phyloP scores from a whole-genome alignment of 1,284 basidiomycete genomes.

The Violaceomyces palustris region DNA sequence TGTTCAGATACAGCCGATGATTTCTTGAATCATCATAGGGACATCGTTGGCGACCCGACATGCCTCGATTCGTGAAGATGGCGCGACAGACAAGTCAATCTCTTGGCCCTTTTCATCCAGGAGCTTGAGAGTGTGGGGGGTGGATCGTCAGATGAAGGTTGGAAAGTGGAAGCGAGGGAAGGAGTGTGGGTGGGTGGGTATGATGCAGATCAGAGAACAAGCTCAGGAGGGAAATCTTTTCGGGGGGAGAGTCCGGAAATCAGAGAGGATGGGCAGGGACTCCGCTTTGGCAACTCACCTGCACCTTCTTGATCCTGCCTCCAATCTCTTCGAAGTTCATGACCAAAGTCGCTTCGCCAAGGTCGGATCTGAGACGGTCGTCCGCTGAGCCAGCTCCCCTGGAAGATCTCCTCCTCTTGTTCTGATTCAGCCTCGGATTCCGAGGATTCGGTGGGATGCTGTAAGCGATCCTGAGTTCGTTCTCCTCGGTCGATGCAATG shows the following conservation, averaged over 20 bases:
- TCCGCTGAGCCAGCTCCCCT: constrained; percentile 12
- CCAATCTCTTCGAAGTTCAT: constrained; percentile 29
- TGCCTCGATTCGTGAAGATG: constrained; percentile 17
- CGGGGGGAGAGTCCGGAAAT: too few relatives aligned
- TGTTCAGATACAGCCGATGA: constrained; percentile 23
- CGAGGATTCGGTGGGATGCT: constrained; percentile 15
- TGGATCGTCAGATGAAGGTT: constrained; percentile 3
- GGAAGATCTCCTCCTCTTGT: constrained; percentile 2
- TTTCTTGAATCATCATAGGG: constrained; percentile 30
- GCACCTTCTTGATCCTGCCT: constrained; percentile 23
- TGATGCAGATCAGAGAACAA: too few relatives aligned
- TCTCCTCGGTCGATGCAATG: constrained; percentile 16
- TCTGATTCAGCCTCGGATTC: constrained; percentile 5
- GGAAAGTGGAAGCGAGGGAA: background rate
- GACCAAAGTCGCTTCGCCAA: too few relatives aligned
- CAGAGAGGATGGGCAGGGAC: background rate
- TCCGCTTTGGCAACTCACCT: constrained; percentile 4
- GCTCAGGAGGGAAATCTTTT: too few relatives aligned
- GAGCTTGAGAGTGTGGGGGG: background rate
- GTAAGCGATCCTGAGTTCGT: constrained; percentile 28
- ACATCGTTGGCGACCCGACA: constrained; percentile 31
- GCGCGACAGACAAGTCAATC: constrained; percentile 27
- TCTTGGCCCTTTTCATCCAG: constrained; percentile 17
- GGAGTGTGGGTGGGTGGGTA: background rate
- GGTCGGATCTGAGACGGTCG: constrained; percentile 16